phyloP scores from a whole-genome alignment of 2,329 filamentous ascomycete genomes.

The Podosphaera aphanis region DNA sequence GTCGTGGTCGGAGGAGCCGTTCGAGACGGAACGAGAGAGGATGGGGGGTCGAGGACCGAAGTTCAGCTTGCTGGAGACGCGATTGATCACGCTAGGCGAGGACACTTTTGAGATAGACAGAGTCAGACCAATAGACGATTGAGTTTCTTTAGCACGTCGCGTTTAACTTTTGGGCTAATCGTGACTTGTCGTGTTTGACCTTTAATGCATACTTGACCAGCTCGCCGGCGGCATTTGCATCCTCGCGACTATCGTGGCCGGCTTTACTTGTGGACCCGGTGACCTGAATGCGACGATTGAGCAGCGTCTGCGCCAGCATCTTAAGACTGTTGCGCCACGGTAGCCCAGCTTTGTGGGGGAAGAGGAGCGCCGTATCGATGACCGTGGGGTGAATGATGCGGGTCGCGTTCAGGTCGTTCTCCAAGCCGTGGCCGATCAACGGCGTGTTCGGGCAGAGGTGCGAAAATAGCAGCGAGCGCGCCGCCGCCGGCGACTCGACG shows the following conservation, averaged over 20 bases:
- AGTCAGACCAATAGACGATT: no score
- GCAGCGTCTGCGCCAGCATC: conserved; percentile 40
- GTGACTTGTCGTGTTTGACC: conserved; percentile 36
- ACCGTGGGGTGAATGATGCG: conserved; percentile 68
- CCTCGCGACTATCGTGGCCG: conserved; percentile 84
- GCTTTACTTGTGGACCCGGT: conserved; percentile 18
- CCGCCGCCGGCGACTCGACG: conserved; percentile 49
- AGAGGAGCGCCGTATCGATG: conserved; percentile 69
- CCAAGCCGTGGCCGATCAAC: conserved; percentile 76
- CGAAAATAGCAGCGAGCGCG: conserved; percentile 54
- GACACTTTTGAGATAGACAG: no score
- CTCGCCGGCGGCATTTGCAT: conserved; percentile 73
- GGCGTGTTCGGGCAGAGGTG: conserved; percentile 56
- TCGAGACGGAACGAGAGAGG: no score
- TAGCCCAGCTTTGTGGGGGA: conserved; percentile 52
- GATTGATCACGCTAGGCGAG: no score
- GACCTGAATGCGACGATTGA: conserved; percentile 59
- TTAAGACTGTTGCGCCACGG: conserved; percentile 63
- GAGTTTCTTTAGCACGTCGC: no score
- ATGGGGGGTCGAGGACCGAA: no score
- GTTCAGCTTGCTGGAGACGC: no score
- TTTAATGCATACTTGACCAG: conserved; percentile 50
- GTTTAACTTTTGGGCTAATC: not conserved
- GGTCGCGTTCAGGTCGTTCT: conserved; percentile 77
- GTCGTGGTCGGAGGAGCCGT: no score